Conservation (phyloP, 2,329 filamentous ascomycete genomes). For the Cryphonectria nitschkei region DNA sequence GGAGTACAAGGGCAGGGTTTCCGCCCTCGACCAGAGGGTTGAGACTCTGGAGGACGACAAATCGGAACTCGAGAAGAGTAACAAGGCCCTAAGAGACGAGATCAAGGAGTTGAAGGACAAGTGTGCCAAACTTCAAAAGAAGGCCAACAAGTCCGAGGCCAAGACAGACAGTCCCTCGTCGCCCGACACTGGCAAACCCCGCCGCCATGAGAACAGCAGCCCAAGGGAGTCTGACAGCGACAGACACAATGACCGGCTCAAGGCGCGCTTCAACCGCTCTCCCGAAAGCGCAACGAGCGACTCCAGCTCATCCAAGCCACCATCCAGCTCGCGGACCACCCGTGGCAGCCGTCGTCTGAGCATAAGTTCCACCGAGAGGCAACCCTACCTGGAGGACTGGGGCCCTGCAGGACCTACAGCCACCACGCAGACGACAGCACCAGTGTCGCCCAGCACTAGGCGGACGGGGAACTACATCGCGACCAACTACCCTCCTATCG, state of each 20-base stretch:
- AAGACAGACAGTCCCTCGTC: slow-evolving; percentile 28
- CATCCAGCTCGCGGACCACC: slow-evolving; percentile 20
- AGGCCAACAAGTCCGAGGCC: slow-evolving; percentile 34
- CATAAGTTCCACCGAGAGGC: slow-evolving; percentile 10
- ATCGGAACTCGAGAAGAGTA: slow-evolving; percentile 36
- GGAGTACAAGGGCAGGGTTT: slow-evolving; percentile 27
- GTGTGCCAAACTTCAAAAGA: slow-evolving; percentile 31
- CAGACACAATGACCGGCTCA: slow-evolving; percentile 35
- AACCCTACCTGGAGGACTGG: slow-evolving; percentile 21
- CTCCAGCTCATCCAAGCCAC: slow-evolving; percentile 28
- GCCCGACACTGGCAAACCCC: slow-evolving; percentile 34
- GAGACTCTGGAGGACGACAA: slow-evolving; percentile 33
- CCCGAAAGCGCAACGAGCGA: slow-evolving; percentile 37
- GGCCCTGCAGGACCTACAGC: slow-evolving; percentile 4
- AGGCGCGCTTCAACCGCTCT: slow-evolving; percentile 37
- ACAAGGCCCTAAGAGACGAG: slow-evolving; percentile 31
- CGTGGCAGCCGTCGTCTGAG: slow-evolving; percentile 19
- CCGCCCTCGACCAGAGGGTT: slow-evolving; percentile 31
- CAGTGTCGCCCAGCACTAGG: background rate
- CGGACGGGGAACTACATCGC: slow-evolving; percentile 20
- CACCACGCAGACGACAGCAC: slow-evolving; percentile 5
- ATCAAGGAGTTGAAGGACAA: slow-evolving; percentile 30
- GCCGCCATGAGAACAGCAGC: slow-evolving; percentile 35
- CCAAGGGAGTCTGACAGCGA: slow-evolving; percentile 33
- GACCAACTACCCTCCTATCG: slow-evolving; percentile 2